phyloP scores from a whole-genome alignment of 768 basidiomycete genomes.

The Trametes sanguinea region DNA sequence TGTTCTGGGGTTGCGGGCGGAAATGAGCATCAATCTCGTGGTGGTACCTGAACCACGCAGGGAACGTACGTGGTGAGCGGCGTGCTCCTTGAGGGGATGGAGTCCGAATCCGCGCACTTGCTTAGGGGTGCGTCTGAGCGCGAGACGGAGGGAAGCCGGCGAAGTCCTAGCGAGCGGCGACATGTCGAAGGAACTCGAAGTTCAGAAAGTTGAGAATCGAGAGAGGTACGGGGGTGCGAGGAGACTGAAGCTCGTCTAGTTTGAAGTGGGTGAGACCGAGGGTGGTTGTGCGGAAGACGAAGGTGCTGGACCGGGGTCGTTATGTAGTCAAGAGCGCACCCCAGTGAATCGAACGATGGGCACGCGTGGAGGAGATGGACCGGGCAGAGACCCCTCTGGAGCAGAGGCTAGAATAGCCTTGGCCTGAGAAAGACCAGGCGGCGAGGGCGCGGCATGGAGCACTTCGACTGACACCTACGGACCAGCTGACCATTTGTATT shows the following conservation, averaged over 20 bases:
- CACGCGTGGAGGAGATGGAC: neutral
- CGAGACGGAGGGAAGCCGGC: conserved; percentile 12
- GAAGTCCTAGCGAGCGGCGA: conserved; percentile 16
- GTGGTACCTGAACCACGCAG: neutral
- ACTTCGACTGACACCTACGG: neutral
- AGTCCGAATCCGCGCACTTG: conserved; percentile 15
- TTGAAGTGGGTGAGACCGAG: neutral
- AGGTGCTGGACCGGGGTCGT: neutral
- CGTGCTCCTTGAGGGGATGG: conserved; percentile 11
- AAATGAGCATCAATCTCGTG: neutral
- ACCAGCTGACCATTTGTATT: conserved; percentile 21
- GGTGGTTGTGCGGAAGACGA: conserved; percentile 3
- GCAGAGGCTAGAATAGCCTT: conserved; percentile 18
- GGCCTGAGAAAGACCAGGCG: conserved; percentile 16
- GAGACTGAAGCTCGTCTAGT: neutral
- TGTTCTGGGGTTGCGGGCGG: conserved; percentile 26
- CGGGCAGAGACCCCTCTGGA: conserved; percentile 16
- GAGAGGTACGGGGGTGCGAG: neutral
- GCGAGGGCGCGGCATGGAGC: neutral
- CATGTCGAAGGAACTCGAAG: conserved; percentile 9
- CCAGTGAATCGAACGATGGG: conserved; percentile 7
- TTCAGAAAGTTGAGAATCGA: no score
- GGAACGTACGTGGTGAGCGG: conserved; percentile 36
- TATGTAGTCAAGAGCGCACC: conserved; percentile 8
- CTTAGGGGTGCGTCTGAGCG: conserved; percentile 14